Evolutionary conservation across 2,329 filamentous ascomycete genomes (phyloP), one percentile per base, ranked within the genome.

Genomic region (Fusarium euwallaceae): DNA sequence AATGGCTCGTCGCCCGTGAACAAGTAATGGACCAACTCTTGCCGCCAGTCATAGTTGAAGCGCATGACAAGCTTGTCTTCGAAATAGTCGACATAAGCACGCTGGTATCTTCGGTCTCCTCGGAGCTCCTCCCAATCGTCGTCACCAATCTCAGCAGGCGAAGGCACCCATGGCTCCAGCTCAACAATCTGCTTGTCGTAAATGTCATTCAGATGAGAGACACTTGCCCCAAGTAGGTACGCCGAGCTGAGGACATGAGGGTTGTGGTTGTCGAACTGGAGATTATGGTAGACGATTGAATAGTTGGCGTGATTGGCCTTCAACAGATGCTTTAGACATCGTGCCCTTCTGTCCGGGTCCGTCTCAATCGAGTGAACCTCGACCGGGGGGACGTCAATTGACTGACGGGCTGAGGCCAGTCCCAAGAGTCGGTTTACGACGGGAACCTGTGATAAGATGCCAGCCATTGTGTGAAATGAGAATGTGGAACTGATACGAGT

Each of bases 51-150:
- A 81, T 98, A 98, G 39, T 91, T 87, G 78, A 92, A 90, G 32
- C 86, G 85, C 82, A 90, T 85, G 4, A 94, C 95, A 34, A 98
- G 86, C 78, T 95, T 91, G 81, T 99, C 97, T 82, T 99, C 97
- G 80, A 97, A 98, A 81, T 97, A 98, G 81, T 99, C 95, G 66
- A 99, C 87, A 80, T 92, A 99, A 1, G 95, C 96, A 69, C 96
- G 90, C 83, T 99, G 95, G 80, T 97, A 98, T 72, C 87, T 90
- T 78, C 88, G 89, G 81, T 95, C 91, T 24, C 96, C 95, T 36
- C 98, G 82, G 78, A 91, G 97, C 67, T 96, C 93, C 73, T 92
- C 88, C 96, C 97, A 99, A 81, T 99, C 97, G 66, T 92, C 88
- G 72, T 92, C 88, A 20, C 91, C 90, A 61, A 99, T 90, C 83